Evolutionary conservation across 2,329 filamentous ascomycete genomes (phyloP).

Genomic region (Colletotrichum lentis): DNA sequence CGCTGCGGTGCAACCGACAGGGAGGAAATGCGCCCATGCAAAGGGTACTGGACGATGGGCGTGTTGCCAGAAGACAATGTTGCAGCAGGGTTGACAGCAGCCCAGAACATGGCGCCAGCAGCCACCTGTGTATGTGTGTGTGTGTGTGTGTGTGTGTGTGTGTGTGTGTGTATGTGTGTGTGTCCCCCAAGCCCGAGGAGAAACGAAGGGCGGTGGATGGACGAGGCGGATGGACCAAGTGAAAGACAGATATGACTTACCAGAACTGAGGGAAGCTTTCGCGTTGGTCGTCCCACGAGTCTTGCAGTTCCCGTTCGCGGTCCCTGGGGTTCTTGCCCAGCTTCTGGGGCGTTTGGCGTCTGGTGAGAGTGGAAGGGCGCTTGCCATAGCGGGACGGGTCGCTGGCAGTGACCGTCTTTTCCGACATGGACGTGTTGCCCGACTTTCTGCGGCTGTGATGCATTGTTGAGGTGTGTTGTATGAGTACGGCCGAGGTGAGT

Average conservation of each 20-base stretch:
- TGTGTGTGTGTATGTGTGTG: too few relatives aligned
- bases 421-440: slow-evolving; percentile 64
- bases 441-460: slow-evolving; percentile 67
- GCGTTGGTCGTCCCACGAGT: slow-evolving; percentile 64
- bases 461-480: slow-evolving; percentile 50
- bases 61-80: slow-evolving; percentile 16
- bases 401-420: slow-evolving; percentile 57
- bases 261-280: slow-evolving; percentile 73
- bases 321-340: slow-evolving; percentile 61
- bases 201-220: too few relatives aligned
- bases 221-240: slow-evolving; percentile 18
- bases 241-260: slow-evolving; percentile 54
- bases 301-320: slow-evolving; percentile 60
- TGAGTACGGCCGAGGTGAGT: slow-evolving; percentile 2
- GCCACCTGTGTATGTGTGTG: slow-evolving; percentile 7
- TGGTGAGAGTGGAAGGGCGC: slow-evolving; percentile 55
- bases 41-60: slow-evolving; percentile 26
- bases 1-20: slow-evolving; percentile 43
- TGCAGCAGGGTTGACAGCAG: slow-evolving; percentile 30
- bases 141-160: neutral
- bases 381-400: slow-evolving; percentile 57
- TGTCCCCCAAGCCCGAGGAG: slow-evolving; percentile 4
- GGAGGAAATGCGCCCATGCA: slow-evolving; percentile 30
- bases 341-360: slow-evolving; percentile 59
- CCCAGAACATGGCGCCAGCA: slow-evolving; percentile 24